Percentiles rank a stretch among this genome's conserved stretches.
Evolutionary conservation across 768 basidiomycete genomes (phyloP).

Genomic region (Paxillus rubicundulus): DNA sequence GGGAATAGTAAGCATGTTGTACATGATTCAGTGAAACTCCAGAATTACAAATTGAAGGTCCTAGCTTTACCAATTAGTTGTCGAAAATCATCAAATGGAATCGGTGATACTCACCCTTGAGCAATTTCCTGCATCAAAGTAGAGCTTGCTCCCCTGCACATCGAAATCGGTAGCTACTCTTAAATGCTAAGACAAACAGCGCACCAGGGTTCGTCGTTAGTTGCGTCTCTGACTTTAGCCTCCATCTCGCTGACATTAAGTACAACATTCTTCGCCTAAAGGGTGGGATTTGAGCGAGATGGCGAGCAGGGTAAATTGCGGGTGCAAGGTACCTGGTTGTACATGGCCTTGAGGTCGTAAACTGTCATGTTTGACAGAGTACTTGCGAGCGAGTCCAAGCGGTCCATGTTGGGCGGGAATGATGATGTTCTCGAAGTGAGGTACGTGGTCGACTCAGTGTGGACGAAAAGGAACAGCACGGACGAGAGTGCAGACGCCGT

Average conservation of each 20-base stretch:
- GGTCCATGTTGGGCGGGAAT: constrained; percentile 59
- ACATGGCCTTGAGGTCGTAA: constrained; percentile 93
- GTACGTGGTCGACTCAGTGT: neutral
- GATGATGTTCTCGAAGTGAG: neutral
- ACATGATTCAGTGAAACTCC: neutral
- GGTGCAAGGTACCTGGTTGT: constrained; percentile 70
- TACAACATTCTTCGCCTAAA: constrained; percentile 91
- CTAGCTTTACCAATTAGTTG: constrained; percentile 41
- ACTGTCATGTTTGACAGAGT: constrained; percentile 80
- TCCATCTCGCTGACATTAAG: constrained; percentile 97
- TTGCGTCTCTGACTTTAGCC: constrained; percentile 93
- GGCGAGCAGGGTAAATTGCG: neutral
- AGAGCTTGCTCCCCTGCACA: constrained; percentile 88
- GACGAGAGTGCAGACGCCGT: neutral
- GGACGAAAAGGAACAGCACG: neutral
- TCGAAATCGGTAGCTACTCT: constrained; percentile 1
- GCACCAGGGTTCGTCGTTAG: constrained; percentile 97
- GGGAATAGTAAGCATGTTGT: constrained; percentile 11
- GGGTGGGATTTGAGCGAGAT: constrained; percentile 7
- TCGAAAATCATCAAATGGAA: neutral
- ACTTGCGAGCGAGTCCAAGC: constrained; percentile 69
- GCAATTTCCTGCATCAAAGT: constrained; percentile 99
- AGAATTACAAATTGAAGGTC: constrained; percentile 92
- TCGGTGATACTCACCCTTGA: constrained; percentile 66
- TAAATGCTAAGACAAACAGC: constrained; percentile 21